Evolutionary conservation across 192 early-diverging fungal genomes (phyloP).

Genomic region (Mortierella alpina): DNA sequence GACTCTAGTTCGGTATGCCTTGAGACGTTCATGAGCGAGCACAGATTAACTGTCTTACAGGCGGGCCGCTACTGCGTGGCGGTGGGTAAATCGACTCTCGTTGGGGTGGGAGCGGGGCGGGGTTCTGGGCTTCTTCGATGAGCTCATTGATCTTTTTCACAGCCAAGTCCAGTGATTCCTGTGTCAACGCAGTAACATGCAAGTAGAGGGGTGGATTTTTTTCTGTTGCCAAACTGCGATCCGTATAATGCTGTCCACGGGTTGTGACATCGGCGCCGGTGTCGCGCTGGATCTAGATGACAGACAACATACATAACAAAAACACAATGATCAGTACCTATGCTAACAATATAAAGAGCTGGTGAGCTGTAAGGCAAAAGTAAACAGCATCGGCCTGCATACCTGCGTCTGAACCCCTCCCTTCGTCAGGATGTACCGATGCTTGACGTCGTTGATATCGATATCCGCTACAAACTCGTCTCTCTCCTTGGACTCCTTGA

Average conservation of each 20-base stretch:
- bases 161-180: conserved; percentile 78
- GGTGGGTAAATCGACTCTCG: conserved; percentile 32
- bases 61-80: conserved; percentile 29
- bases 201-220: conserved; percentile 85
- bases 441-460: conserved; percentile 84
- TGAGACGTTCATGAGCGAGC: background rate
- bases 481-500: conserved; percentile 38
- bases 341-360: background rate
- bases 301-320: background rate
- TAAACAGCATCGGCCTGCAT: background rate
- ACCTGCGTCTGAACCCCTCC: conserved; percentile 74
- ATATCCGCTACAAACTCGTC: conserved; percentile 73
- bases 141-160: conserved; percentile 79
- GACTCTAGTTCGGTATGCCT: background rate
- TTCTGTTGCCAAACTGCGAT: conserved; percentile 76
- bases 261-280: conserved; percentile 86
- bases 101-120: conserved; percentile 36
- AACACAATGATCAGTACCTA: background rate
- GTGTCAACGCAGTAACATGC: conserved; percentile 74
- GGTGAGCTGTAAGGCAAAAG: background rate
- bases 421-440: conserved; percentile 85
- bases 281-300: conserved; percentile 71
- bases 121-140: conserved; percentile 69
- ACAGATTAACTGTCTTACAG: conserved; percentile 1
- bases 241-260: conserved; percentile 85